Percentiles rank a stretch among this genome's conserved stretches.
phyloP scores from a whole-genome alignment of 2,329 filamentous ascomycete species.

The Lecanosticta acicola region DNA sequence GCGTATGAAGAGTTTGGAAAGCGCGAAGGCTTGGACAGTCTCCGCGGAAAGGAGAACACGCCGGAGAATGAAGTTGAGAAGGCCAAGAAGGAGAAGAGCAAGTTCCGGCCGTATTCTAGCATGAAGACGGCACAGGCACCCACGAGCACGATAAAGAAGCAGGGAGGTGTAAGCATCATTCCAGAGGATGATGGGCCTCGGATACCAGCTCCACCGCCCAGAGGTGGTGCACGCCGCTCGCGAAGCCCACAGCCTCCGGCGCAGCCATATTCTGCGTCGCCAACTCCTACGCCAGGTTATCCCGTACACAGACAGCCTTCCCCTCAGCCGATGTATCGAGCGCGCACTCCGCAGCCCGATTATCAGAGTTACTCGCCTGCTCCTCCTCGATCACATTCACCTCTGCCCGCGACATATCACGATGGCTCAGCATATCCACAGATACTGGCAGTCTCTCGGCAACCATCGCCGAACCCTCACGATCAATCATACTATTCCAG shows the following conservation, averaged over 20 bases:
- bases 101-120: constrained; percentile 45
- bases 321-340: constrained; percentile 25
- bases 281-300: constrained; percentile 35
- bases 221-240: constrained; percentile 21
- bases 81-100: constrained; percentile 32
- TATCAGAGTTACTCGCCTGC: constrained; percentile 36
- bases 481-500: constrained; percentile 18
- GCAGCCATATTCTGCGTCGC: constrained; percentile 35
- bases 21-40: constrained; percentile 23
- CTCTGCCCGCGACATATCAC: constrained; percentile 34
- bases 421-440: constrained; percentile 32
- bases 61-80: constrained; percentile 29
- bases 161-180: constrained; percentile 15
- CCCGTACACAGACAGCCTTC: constrained; percentile 23
- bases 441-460: constrained; percentile 22
- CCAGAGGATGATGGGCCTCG: constrained; percentile 25
- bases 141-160: constrained; percentile 27
- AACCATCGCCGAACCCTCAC: constrained; percentile 28
- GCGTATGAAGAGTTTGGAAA: constrained; percentile 46
- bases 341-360: constrained; percentile 26
- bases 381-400: constrained; percentile 40
- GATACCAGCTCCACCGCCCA: constrained; percentile 31
- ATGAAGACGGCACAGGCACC: constrained; percentile 45
- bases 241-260: constrained; percentile 21
- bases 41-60: constrained; percentile 31